Evolutionary conservation across 805 yeast species (phyloP).

Genomic region (Yamadazyma endophytica): DNA sequence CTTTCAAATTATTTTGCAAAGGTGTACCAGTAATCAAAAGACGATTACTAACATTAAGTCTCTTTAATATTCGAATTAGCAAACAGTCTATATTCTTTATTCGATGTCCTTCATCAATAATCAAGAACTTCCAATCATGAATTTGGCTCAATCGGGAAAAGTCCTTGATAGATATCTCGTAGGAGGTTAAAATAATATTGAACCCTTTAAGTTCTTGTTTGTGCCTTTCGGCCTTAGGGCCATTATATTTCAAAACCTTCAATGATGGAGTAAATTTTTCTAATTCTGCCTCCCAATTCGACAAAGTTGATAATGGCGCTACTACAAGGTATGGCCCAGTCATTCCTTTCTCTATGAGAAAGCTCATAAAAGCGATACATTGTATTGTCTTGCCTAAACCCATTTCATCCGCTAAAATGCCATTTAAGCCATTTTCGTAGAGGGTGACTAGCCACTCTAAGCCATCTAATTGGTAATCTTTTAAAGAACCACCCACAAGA

Average conservation of each 20-base stretch:
- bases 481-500: constrained; percentile 51
- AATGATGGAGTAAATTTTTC: constrained; percentile 67
- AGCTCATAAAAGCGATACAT: constrained; percentile 73
- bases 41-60: constrained; percentile 64
- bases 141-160: constrained; percentile 26
- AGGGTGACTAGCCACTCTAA: constrained; percentile 85
- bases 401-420: constrained; percentile 97
- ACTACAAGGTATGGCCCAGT: constrained; percentile 75
- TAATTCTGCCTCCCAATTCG: constrained; percentile 81
- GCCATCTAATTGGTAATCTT: constrained; percentile 85
- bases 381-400: constrained; percentile 94
- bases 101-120: constrained; percentile 96
- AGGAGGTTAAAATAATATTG: constrained; percentile 72
- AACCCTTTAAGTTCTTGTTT: constrained; percentile 11
- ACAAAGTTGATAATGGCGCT: constrained; percentile 79
- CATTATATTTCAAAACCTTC: constrained; percentile 60
- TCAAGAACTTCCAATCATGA: constrained; percentile 72
- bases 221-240: constrained; percentile 55
- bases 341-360: constrained; percentile 72
- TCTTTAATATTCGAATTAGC: constrained; percentile 67
- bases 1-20: constrained; percentile 83
- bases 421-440: constrained; percentile 91
- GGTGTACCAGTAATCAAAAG: constrained; percentile 94
- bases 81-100: constrained; percentile 80
- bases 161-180: constrained; percentile 76